Evolutionary conservation across 495 filamentous ascomycete species (phyloP), one percentile per base, ranked within the genome.

Genomic region (Aspergillus leporis): DNA sequence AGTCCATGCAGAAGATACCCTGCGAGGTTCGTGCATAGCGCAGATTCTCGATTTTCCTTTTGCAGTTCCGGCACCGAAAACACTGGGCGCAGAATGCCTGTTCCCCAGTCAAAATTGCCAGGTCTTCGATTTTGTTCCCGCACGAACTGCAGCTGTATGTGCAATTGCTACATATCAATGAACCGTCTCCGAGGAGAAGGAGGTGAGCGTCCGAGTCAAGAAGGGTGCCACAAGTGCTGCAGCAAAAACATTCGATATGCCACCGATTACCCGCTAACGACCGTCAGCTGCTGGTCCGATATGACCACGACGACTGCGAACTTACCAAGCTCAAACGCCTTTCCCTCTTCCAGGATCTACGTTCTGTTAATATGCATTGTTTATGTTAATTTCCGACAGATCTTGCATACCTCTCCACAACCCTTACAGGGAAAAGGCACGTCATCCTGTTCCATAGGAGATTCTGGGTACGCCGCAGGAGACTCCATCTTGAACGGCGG

Each of bases 1-100:
- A 99, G 68, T 88, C 92, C 95, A 99, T 99, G 80, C 95, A 99
- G 71, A 99, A 98, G 52, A 98, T 99, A 38, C 95, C 95, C 71
- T 97, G 94, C 12, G 95, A 97, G 0, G 95, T 99, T 58, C 94
- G 83, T 19, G 95, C 95, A 82, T 99, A 99, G 66, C 95, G 90
- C 53, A 99, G 79, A 70, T 99, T 99, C 71, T 99, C 95, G 47
- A 99, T 99, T 77, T 97, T 95, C 68, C 87, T 83, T 75, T 98
- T 99, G 82, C 95, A 99, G 71, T 98, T 99, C 61, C 95, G 83
- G 72, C 95, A 99, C 66, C 91, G 85, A 75, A 99, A 99, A 76
- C 95, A 99, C 32, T 88, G 92, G 22, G 93, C 91, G 73, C 95
- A 99, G 67, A 96, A 99, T n/a, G 95, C 95, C 71, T 99, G 92